Percentiles rank a stretch among this genome's conserved stretches.
Evolutionary conservation across 371 early-diverging fungal genomes (phyloP).

Genomic region (Apophysomyces elegans): DNA sequence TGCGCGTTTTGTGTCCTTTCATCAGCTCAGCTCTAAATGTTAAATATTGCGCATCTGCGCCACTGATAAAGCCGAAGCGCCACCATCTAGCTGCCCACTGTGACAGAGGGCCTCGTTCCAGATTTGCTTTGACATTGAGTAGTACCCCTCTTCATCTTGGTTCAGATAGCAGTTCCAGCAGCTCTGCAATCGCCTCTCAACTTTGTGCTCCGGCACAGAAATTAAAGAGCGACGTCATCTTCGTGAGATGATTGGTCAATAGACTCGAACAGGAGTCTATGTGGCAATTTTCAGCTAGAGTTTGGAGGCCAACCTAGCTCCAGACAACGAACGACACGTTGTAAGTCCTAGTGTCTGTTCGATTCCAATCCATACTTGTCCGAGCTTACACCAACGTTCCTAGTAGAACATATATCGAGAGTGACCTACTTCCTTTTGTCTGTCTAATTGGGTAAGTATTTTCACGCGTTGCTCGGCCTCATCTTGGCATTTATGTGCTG

Average conservation of each 20-base stretch:
- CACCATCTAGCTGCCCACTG: no score
- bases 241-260: neutral
- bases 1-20: no score
- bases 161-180: no score
- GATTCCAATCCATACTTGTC: neutral
- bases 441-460: conserved; percentile 5
- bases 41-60: no score
- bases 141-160: no score
- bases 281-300: conserved; percentile 1
- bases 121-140: no score
- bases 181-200: neutral
- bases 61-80: no score
- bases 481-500: neutral
- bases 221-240: conserved; percentile 9
- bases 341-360: neutral
- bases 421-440: neutral
- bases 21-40: no score
- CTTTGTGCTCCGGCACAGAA: neutral
- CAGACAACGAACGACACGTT: conserved; percentile 10
- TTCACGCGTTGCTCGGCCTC: conserved; percentile 6
- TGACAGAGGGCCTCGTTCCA: no score
- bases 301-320: neutral
- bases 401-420: conserved; percentile 5
- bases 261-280: neutral
- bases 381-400: neutral